Evolutionary conservation across 2,329 filamentous ascomycete genomes (phyloP).

Genomic region (Xylogone sp.): DNA sequence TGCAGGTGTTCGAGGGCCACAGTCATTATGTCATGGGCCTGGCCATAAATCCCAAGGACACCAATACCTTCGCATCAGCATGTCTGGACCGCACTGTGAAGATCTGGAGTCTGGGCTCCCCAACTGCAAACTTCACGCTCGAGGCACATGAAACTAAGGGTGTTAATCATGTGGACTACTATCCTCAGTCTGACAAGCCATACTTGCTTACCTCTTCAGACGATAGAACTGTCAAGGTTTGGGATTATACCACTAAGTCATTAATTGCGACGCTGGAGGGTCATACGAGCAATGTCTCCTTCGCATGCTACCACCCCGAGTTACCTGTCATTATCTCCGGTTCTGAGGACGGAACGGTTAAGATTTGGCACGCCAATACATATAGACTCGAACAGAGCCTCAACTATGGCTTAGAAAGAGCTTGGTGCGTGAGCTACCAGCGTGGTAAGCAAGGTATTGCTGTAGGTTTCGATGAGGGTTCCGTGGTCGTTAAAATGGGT

Average conservation of each 20-base stretch:
- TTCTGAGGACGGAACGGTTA: conserved; percentile 94
- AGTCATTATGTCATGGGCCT: conserved; percentile 96
- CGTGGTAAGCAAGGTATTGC: conserved; percentile 91
- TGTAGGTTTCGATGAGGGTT: conserved; percentile 95
- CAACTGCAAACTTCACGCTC: conserved; percentile 93
- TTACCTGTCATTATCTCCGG: conserved; percentile 96
- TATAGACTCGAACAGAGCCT: conserved; percentile 94
- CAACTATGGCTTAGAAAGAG: conserved; percentile 92
- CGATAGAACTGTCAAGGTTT: conserved; percentile 94
- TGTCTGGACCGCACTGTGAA: conserved; percentile 96
- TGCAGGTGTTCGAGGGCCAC: conserved; percentile 95
- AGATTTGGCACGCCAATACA: conserved; percentile 98
- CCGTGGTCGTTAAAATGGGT: conserved; percentile 96
- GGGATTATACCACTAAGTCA: conserved; percentile 98
- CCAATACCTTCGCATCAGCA: conserved; percentile 86
- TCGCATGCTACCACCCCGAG: conserved; percentile 96
- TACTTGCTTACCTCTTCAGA: conserved; percentile 97
- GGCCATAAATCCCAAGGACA: conserved; percentile 96
- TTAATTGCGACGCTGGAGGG: conserved; percentile 95
- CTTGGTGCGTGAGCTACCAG: conserved; percentile 97
- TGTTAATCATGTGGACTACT: conserved; percentile 96
- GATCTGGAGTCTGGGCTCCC: conserved; percentile 93
- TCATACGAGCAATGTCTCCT: conserved; percentile 96
- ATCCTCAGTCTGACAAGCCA: conserved; percentile 68
- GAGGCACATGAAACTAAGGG: conserved; percentile 97